Evolutionary conservation across 1,284 basidiomycete genomes (phyloP).

Genomic region (Stereum hirsutum): DNA sequence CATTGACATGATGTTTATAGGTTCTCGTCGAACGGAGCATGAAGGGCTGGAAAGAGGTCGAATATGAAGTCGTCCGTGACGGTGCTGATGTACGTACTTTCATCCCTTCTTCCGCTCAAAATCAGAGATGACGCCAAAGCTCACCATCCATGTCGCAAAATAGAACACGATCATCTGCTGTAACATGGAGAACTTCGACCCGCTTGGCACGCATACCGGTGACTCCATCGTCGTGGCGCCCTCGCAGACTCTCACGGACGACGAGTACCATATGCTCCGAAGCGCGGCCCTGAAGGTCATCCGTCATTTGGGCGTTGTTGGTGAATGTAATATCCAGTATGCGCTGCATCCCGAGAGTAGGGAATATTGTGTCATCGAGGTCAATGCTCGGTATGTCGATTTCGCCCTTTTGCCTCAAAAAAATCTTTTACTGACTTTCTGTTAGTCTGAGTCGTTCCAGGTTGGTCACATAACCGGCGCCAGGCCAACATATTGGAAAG

Average conservation of each 20-base stretch:
- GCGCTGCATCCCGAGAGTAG: conserved; percentile 88
- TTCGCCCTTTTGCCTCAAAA: conserved; percentile 7
- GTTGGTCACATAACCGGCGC: conserved; percentile 17
- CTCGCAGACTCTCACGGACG: conserved; percentile 94
- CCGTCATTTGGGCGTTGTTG: conserved; percentile 95
- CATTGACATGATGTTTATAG: neutral
- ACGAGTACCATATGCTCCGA: conserved; percentile 99
- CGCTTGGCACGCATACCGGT: conserved; percentile 98
- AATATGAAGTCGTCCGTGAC: conserved; percentile 99
- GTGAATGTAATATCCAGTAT: conserved; percentile 99
- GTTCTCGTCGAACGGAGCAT: conserved; percentile 97
- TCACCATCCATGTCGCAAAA: conserved; percentile 1
- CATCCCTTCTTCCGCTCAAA: conserved; percentile 1
- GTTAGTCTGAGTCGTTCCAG: conserved; percentile 50
- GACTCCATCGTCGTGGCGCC: conserved; percentile 99
- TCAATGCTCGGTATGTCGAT: conserved; percentile 78
- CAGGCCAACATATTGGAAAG: neutral
- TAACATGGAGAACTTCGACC: conserved; percentile 99
- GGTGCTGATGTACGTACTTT: conserved; percentile 72
- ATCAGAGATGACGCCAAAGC: neutral
- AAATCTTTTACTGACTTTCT: conserved; percentile 7
- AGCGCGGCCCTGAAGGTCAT: conserved; percentile 86
- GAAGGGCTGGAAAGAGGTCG: conserved; percentile 99
- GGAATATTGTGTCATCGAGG: conserved; percentile 98
- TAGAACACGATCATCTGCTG: conserved; percentile 93